These are phyloP conservation scores for Ceratobasidium papillatum DNA, from an alignment of 1,284 basidiomycete species.

Conservation along the genomic window DNA sequence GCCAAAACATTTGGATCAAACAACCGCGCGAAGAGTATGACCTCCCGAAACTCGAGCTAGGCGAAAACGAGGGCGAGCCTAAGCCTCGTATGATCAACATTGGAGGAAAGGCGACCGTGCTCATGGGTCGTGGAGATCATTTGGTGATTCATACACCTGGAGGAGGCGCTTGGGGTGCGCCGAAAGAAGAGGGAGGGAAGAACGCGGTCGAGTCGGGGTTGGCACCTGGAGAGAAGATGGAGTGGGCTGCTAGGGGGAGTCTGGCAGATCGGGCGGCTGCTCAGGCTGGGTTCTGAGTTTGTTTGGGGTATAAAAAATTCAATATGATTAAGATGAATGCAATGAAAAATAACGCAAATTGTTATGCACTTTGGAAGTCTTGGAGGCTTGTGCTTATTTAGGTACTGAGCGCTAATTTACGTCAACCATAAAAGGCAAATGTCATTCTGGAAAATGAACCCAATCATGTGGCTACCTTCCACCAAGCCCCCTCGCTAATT, in stretches of 20 bases:
- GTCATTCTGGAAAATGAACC: not conserved
- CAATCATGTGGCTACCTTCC: constrained; percentile 1
- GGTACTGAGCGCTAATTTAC: not conserved
- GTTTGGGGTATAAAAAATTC: not conserved
- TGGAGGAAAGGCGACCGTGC: constrained; percentile 89
- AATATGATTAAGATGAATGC: too few relatives aligned
- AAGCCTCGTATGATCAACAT: constrained; percentile 79
- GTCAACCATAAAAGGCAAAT: not conserved
- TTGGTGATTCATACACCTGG: constrained; percentile 90
- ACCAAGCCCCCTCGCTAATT: not conserved
- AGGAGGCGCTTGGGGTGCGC: constrained; percentile 86
- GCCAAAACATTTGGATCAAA: constrained; percentile 92
- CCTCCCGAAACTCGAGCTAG: constrained; percentile 48
- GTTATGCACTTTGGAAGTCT: too few relatives aligned
- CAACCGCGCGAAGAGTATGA: constrained; percentile 75
- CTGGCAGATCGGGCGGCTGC: constrained; percentile 73
- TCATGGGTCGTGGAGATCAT: constrained; percentile 85
- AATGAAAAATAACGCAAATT: too few relatives aligned
- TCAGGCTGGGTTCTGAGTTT: constrained; percentile 68
- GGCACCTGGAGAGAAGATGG: constrained; percentile 51
- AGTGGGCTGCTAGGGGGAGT: constrained; percentile 78
- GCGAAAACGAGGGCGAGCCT: not conserved
- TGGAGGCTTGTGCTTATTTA: too few relatives aligned
- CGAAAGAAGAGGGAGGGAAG: constrained; percentile 53
- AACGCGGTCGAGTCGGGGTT: constrained; percentile 9